Percentiles rank a stretch among this genome's conserved stretches.
Conservation (phyloP, 371 early-diverging fungal genomes). For the Mucor saturninus region DNA sequence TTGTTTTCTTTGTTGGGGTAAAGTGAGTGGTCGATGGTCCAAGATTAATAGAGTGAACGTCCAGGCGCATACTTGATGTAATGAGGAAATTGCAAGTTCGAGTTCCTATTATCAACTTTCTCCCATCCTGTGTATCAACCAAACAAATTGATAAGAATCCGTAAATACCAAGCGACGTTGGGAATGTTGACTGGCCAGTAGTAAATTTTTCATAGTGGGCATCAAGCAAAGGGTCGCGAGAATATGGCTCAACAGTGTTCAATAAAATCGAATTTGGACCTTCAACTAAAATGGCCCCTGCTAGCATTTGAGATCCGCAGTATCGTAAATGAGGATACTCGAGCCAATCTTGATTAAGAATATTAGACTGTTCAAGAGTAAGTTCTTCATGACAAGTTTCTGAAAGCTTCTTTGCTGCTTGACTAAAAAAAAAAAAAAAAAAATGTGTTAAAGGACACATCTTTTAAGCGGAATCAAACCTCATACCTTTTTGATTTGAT, state of each 20-base stretch:
- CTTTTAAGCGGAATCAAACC: conserved; percentile 2
- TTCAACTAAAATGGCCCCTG: background rate
- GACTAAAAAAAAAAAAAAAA: background rate
- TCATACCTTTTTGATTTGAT: conserved; percentile 6
- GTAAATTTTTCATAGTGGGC: too few species aligned
- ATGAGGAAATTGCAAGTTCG: background rate
- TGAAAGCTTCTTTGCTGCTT: background rate
- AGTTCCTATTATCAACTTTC: background rate
- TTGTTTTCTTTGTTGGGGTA: background rate
- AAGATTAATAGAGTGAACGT: background rate
- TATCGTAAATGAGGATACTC: conserved; percentile 2
- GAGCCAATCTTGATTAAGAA: background rate
- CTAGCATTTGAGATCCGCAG: background rate
- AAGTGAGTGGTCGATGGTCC: background rate
- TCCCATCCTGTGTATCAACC: background rate
- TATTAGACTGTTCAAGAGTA: background rate
- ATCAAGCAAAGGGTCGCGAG: background rate
- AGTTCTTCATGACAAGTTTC: background rate
- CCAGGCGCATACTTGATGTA: background rate
- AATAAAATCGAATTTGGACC: background rate
- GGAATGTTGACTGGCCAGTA: background rate
- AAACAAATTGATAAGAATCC: background rate
- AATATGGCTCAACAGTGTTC: background rate
- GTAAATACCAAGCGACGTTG: background rate
- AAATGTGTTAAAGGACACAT: background rate